A percentile compares a stretch with the other conserved stretches of the same genome.
Evolutionary conservation across 2,329 filamentous ascomycete genomes (phyloP).

Genomic region (Bimuria novae-zelandiae): DNA sequence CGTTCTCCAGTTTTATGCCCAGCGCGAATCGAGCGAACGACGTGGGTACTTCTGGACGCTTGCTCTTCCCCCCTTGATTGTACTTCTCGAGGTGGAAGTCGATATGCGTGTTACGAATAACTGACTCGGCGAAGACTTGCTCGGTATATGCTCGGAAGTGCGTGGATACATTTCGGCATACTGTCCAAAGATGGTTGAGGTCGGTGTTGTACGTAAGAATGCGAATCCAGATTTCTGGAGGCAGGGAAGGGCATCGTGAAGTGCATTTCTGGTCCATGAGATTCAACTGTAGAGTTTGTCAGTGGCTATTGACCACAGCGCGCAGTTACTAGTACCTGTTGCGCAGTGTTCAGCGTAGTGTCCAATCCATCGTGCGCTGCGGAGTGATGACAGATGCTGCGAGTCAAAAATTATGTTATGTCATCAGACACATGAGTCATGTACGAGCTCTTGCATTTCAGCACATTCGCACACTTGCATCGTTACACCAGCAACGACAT

Average conservation of each 20-base stretch:
- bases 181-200: conserved; percentile 38
- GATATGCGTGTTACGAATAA: conserved; percentile 27
- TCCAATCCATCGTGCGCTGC: neutral
- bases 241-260: conserved; percentile 29
- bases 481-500: too few relatives aligned
- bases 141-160: conserved; percentile 35
- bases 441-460: too few relatives aligned
- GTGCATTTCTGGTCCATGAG: conserved; percentile 3
- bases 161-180: conserved; percentile 34
- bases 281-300: too few relatives aligned
- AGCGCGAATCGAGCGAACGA: conserved; percentile 19
- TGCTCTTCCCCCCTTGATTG: conserved; percentile 38
- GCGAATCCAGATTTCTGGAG: conserved; percentile 42
- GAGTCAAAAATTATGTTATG: neutral
- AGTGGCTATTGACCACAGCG: too few relatives aligned
- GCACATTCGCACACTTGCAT: too few relatives aligned
- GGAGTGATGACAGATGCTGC: neutral
- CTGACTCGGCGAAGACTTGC: conserved; percentile 32
- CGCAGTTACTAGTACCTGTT: too few relatives aligned
- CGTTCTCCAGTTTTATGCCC: conserved; percentile 17
- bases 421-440: neutral
- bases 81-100: conserved; percentile 39
- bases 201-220: conserved; percentile 36
- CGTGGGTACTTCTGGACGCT: conserved; percentile 31
- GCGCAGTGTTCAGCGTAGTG: too few relatives aligned